phyloP scores from a whole-genome alignment of 495 filamentous ascomycete species.

The Rhypophila decipiens region DNA sequence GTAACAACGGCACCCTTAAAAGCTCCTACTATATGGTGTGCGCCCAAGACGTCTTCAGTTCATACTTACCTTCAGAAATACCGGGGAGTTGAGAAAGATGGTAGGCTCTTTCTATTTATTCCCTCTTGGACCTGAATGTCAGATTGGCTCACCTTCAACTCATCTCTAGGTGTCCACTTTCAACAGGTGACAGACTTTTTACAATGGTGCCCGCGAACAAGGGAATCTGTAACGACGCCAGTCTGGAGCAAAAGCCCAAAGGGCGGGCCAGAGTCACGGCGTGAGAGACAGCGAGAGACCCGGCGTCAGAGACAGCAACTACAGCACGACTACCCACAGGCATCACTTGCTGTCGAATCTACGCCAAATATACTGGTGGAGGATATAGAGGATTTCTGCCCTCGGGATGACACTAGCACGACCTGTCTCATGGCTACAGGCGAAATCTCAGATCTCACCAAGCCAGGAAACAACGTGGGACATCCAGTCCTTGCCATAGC shows the following conservation, averaged over 20 bases:
- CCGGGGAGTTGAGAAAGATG: no score
- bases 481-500: conserved; percentile 40
- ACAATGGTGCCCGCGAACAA: conserved; percentile 28
- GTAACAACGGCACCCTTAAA: no score
- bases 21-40: no score
- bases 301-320: no score
- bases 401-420: conserved; percentile 1
- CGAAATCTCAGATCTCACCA: conserved; percentile 28
- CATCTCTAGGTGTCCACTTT: conserved; percentile 28
- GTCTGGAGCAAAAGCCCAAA: conserved; percentile 1
- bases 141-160: no score
- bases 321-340: conserved; percentile 30
- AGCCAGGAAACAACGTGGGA: conserved; percentile 8
- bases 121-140: conserved; percentile 3
- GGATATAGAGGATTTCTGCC: conserved; percentile 10
- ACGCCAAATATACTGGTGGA: conserved; percentile 22
- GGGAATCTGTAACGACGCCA: conserved; percentile 7
- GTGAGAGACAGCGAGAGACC: no score
- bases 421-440: conserved; percentile 28
- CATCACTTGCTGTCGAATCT: conserved; percentile 23
- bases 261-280: conserved; percentile 9
- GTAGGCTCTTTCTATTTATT: background rate
- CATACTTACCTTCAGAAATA: no score
- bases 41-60: no score
- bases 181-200: conserved; percentile 31